Base-by-base conservation (phyloP, 129 eudicot species). In the Kitagawia praeruptora region DNA sequence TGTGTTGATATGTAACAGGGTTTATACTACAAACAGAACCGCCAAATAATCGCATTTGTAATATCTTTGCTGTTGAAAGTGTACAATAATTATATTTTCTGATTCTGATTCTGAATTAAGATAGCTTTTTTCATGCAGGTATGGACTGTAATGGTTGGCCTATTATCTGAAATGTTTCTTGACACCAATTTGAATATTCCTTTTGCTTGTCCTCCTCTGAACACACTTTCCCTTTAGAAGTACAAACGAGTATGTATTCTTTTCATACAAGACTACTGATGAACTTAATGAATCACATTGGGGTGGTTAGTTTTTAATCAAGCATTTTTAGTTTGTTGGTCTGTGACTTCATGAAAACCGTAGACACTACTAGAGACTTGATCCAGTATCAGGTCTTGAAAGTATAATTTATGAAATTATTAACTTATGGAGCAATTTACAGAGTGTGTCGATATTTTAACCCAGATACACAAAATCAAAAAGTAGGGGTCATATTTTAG, bases 111-210 rank as follows among this genome's bases (percentile, higher is more conserved):
- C n/a, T n/a, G n/a, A n/a, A 51, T 34, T 54, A 39, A 11, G 45
- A 70, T 37, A 16, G 16, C 12, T 1, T 83, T 61, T 39, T 80
- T 61, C 75, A 10, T 81, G 83, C 98, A 96, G 99, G 80, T 96
- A 96, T 81, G 99, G 63, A 96, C 99, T 3, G 99, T 96, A 70
- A 96, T 96, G 99, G 99, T 98, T 31, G 99, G 99, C 14, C 83
- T 96, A 77, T 74, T 96, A 79, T 92, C 99, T 10, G 97, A 96
- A 77, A 96, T 92, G 89, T 96, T 96, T 82, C 88, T 96, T 13
- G 99, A 96, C 79, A 90, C 99, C 54, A 96, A 96, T 85, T 78
- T 92, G 75, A 76, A 89, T 19, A 96, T 96, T 84, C 99, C 99
- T 41, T 96, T 92, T 86, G 98, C 97, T 42, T 97, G 97, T 70